These are phyloP conservation scores for Penicillium sumatraense DNA, from an alignment of 2,329 filamentous ascomycete genomes.

Conservation along the genomic window DNA sequence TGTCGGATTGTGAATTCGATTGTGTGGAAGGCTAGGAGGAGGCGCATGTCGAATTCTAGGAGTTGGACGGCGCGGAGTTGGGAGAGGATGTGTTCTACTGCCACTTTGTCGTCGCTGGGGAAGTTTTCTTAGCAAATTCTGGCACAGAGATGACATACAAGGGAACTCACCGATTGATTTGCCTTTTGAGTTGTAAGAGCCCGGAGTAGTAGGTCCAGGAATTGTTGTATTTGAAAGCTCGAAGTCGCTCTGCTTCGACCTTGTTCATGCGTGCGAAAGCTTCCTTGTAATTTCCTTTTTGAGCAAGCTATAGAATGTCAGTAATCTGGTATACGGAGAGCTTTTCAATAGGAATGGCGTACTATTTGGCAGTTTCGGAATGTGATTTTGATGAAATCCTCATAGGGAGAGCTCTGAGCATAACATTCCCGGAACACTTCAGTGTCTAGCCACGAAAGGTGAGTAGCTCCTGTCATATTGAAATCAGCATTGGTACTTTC, in stretches of 20 bases:
- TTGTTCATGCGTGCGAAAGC: conserved; percentile 65
- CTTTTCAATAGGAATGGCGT: conserved; percentile 14
- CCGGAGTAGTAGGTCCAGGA: conserved; percentile 49
- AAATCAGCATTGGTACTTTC: conserved; percentile 25
- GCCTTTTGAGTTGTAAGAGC: conserved; percentile 46
- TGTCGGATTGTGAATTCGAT: conserved; percentile 63
- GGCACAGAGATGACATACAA: background rate
- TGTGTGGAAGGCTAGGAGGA: conserved; percentile 63
- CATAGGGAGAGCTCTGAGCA: conserved; percentile 65
- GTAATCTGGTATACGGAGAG: background rate
- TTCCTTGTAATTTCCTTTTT: conserved; percentile 71
- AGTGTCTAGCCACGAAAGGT: conserved; percentile 62
- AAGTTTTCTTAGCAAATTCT: conserved; percentile 19
- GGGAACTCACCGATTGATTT: conserved; percentile 45
- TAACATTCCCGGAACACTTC: conserved; percentile 80
- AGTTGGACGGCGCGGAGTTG: conserved; percentile 59
- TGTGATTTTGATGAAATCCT: conserved; percentile 77
- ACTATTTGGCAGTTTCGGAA: conserved; percentile 71
- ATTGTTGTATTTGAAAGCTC: conserved; percentile 77
- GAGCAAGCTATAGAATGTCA: conserved; percentile 52
- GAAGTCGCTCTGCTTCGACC: conserved; percentile 65
- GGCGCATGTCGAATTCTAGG: conserved; percentile 63
- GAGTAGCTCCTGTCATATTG: conserved; percentile 51
- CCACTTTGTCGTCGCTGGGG: conserved; percentile 58
- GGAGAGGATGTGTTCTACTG: conserved; percentile 61